A percentile compares a stretch with the other conserved stretches of the same genome.
Conservation (phyloP, 164 flowering plant genomes). For the Saururus chinensis region DNA sequence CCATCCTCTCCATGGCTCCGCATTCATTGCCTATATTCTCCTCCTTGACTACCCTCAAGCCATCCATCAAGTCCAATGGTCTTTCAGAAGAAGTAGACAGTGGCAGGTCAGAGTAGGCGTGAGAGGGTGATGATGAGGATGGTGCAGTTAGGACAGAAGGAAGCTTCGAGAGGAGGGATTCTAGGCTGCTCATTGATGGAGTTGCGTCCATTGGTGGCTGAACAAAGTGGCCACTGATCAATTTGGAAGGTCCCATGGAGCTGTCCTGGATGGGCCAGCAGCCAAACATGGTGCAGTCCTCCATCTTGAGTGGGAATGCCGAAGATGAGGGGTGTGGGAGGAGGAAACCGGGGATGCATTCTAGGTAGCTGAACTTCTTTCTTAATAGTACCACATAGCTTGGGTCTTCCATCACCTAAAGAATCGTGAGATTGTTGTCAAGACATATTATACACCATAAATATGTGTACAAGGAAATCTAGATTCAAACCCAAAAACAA, state of each 20-base stretch:
- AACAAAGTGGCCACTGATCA: slow-evolving; percentile 4
- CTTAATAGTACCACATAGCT: slow-evolving; percentile 65
- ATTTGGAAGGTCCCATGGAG: neutral
- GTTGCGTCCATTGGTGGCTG: neutral
- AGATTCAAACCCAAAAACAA: too few relatives aligned
- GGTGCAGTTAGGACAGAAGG: neutral
- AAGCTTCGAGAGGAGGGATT: neutral
- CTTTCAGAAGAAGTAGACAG: neutral
- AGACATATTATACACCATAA: slow-evolving; percentile 14
- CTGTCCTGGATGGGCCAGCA: neutral
- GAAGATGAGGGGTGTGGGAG: slow-evolving; percentile 91
- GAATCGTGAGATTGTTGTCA: too few relatives aligned
- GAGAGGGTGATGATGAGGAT: neutral
- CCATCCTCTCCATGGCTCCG: neutral
- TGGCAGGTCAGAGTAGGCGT: neutral
- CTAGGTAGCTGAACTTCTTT: slow-evolving; percentile 79
- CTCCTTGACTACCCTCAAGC: neutral
- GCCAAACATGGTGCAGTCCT: slow-evolving; percentile 38
- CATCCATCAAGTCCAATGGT: neutral
- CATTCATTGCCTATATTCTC: neutral
- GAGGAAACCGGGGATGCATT: slow-evolving; percentile 92
- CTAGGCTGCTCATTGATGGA: neutral
- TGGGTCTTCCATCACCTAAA: slow-evolving; percentile 74
- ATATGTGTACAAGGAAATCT: too few relatives aligned
- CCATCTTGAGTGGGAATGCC: slow-evolving; percentile 39